phyloP scores from a whole-genome alignment of 495 filamentous ascomycete species.

The Aspergillus homomorphus region DNA sequence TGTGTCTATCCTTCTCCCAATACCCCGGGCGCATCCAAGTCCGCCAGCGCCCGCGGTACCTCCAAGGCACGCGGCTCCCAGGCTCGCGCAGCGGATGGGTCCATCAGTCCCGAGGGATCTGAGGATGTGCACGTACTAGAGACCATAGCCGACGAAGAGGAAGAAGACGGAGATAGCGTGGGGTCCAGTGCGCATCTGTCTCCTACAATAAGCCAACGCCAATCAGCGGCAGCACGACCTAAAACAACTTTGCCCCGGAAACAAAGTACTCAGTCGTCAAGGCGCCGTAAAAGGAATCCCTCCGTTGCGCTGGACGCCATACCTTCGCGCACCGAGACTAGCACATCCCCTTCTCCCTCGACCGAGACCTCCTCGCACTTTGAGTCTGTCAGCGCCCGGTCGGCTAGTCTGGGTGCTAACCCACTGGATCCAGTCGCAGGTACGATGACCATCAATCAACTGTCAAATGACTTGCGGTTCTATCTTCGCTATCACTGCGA shows the following conservation, averaged over 20 bases:
- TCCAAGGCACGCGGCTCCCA: slow-evolving; percentile 43
- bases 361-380: slow-evolving; percentile 37
- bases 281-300: slow-evolving; percentile 39
- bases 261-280: slow-evolving; percentile 39
- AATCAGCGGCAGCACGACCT: slow-evolving; percentile 16
- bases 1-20: slow-evolving; percentile 76
- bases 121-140: slow-evolving; percentile 52
- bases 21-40: slow-evolving; percentile 39
- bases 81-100: slow-evolving; percentile 42
- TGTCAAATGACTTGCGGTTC: slow-evolving; percentile 67
- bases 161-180: slow-evolving; percentile 39
- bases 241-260: slow-evolving; percentile 27
- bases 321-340: slow-evolving; percentile 35
- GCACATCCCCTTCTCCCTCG: slow-evolving; percentile 47
- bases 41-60: slow-evolving; percentile 37
- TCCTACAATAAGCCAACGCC: slow-evolving; percentile 21
- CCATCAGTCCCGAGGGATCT: slow-evolving; percentile 43
- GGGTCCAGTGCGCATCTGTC: slow-evolving; percentile 29
- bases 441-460: slow-evolving; percentile 36
- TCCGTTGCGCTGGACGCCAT: slow-evolving; percentile 26
- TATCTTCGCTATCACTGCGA: slow-evolving; percentile 77
- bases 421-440: slow-evolving; percentile 19
- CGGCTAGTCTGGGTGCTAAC: slow-evolving; percentile 32
- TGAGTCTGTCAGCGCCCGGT: slow-evolving; percentile 35
- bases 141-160: slow-evolving; percentile 66